Evolutionary conservation across 2,329 filamentous ascomycete genomes (phyloP).

Genomic region (Phyllosticta citribraziliensis): DNA sequence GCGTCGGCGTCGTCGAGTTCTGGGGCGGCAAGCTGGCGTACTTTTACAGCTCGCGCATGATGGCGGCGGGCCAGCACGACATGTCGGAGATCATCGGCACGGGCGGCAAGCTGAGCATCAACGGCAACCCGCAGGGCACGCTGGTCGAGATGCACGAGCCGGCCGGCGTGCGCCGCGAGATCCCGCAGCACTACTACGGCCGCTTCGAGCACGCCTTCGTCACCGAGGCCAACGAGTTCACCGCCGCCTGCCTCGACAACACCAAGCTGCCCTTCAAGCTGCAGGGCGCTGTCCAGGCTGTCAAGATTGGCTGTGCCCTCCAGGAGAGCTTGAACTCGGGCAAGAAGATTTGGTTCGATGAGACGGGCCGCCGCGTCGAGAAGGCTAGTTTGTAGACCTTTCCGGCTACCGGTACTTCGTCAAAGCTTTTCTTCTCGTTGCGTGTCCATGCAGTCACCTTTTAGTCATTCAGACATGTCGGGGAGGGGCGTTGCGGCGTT

Average conservation of each 20-base stretch:
- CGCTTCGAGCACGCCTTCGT: constrained; percentile 54
- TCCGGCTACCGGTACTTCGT: no score
- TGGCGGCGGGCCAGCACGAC: constrained; percentile 58
- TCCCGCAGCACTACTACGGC: constrained; percentile 53
- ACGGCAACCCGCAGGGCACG: constrained; percentile 46
- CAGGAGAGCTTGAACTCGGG: constrained; percentile 35
- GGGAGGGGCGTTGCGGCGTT: no score
- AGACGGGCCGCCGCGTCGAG: constrained; percentile 37
- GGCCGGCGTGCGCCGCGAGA: constrained; percentile 46
- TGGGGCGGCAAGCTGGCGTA: constrained; percentile 53
- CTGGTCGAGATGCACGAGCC: constrained; percentile 47
- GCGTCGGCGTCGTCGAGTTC: constrained; percentile 56
- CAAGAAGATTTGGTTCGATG: constrained; percentile 46
- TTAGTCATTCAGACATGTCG: no score
- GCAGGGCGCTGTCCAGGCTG: constrained; percentile 46
- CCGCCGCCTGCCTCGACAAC: constrained; percentile 47
- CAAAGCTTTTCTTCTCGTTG: no score
- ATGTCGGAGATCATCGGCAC: constrained; percentile 59
- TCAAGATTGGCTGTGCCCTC: constrained; percentile 48
- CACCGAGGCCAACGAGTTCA: constrained; percentile 55
- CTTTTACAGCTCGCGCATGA: constrained; percentile 56
- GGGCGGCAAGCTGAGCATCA: constrained; percentile 52
- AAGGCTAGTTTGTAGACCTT: constrained; percentile 29
- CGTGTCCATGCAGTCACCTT: no score
- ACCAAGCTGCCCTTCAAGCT: constrained; percentile 47